Percentiles rank a stretch among this genome's conserved stretches.
Conservation (phyloP, 176 grass and related monocot genomes). For the Aegilops sharonensis region DNA sequence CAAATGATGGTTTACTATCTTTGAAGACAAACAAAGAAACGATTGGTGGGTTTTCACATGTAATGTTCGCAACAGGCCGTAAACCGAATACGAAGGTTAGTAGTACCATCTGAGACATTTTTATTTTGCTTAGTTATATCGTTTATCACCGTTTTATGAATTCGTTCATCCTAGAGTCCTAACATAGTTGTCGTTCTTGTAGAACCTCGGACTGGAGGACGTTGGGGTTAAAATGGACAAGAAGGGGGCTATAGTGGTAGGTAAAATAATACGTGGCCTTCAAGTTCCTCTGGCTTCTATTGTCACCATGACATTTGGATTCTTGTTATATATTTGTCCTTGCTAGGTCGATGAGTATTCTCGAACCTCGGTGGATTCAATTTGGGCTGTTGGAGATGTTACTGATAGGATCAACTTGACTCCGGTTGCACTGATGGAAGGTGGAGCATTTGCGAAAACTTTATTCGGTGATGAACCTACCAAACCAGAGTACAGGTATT, state of each 20-base stretch:
- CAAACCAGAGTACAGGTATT: slow-evolving; percentile 85
- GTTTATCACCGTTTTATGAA: background rate
- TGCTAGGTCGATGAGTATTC: slow-evolving; percentile 71
- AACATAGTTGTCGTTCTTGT: slow-evolving; percentile 26
- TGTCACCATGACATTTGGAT: background rate
- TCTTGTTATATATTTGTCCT: slow-evolving; percentile 11
- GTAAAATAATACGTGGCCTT: slow-evolving; percentile 21
- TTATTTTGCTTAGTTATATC: slow-evolving; percentile 19
- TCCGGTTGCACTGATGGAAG: slow-evolving; percentile 87
- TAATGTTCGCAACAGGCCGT: slow-evolving; percentile 87
- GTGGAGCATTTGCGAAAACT: slow-evolving; percentile 68
- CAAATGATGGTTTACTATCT: slow-evolving; percentile 64
- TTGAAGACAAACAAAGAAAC: slow-evolving; percentile 78
- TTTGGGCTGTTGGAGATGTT: slow-evolving; percentile 86
- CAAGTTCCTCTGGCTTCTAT: background rate
- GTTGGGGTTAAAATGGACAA: slow-evolving; percentile 65
- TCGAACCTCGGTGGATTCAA: slow-evolving; percentile 70
- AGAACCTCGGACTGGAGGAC: slow-evolving; percentile 76
- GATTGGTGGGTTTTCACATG: slow-evolving; percentile 71
- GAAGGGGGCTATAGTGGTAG: slow-evolving; percentile 67
- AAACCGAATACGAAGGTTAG: slow-evolving; percentile 70
- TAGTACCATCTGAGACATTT: background rate
- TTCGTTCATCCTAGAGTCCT: background rate
- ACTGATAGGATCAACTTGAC: slow-evolving; percentile 81
- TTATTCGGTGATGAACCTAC: slow-evolving; percentile 59